These are phyloP conservation scores for Colletotrichum destructivum DNA, from an alignment of 2,329 filamentous ascomycete genomes.

Conservation along the genomic window DNA sequence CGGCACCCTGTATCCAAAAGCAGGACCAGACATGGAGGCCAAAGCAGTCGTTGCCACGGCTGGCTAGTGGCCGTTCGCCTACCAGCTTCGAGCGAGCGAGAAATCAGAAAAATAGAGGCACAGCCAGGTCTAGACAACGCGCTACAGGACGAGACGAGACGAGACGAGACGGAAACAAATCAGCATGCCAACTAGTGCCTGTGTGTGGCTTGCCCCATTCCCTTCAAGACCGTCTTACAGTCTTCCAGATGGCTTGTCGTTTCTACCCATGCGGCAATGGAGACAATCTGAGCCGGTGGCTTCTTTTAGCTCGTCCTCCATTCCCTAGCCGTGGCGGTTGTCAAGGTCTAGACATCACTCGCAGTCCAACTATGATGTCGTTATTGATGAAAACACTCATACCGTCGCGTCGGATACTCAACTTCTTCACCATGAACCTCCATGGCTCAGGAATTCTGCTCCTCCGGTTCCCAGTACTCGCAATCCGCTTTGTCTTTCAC, in stretches of 20 bases:
- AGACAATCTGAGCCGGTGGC: constrained; percentile 38
- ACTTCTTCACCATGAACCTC: constrained; percentile 18
- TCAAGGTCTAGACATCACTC: constrained; percentile 32
- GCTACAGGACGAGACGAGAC: constrained; percentile 40
- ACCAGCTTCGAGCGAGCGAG: constrained; percentile 31
- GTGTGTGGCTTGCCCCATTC: constrained; percentile 39
- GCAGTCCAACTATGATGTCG: constrained; percentile 39
- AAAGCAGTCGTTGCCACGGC: neutral
- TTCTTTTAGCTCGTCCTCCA: constrained; percentile 37
- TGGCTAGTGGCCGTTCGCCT: constrained; percentile 38
- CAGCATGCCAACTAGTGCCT: constrained; percentile 38
- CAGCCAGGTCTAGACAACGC: constrained; percentile 33
- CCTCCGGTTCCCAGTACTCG: constrained; percentile 13
- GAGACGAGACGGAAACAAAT: constrained; percentile 42
- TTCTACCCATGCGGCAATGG: constrained; percentile 41
- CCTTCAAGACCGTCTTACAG: constrained; percentile 30
- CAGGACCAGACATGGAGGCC: neutral
- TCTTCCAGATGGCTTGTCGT: constrained; percentile 28
- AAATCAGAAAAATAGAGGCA: constrained; percentile 34
- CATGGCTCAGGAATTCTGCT: constrained; percentile 4
- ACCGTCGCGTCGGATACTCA: constrained; percentile 23
- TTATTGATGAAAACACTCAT: constrained; percentile 41
- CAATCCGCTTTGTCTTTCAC: constrained; percentile 1
- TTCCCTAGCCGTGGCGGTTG: constrained; percentile 35
- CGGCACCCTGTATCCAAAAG: neutral